A percentile compares a stretch with the other conserved stretches of the same genome.
These are phyloP conservation scores for Aspergillus melleus DNA, from an alignment of 2,329 filamentous ascomycete genomes.

Conservation along the genomic window DNA sequence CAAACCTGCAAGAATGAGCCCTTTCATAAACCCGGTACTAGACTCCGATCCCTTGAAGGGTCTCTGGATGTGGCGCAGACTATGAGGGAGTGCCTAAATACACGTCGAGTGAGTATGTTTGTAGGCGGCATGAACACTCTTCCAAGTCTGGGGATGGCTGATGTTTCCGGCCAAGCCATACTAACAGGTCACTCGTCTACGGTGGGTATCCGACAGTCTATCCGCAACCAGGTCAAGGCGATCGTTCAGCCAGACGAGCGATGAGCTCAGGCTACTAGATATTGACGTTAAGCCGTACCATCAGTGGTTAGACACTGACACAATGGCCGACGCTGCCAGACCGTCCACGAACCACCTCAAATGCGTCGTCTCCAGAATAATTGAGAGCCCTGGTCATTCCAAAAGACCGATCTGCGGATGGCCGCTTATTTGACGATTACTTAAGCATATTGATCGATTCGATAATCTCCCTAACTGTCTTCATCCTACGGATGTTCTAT, in stretches of 20 bases:
- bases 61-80: background rate
- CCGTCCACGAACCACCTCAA: background rate
- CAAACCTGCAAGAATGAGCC: background rate
- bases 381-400: background rate
- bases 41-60: background rate
- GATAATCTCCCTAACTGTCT: background rate
- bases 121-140: conserved; percentile 3
- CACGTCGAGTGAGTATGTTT: conserved; percentile 1
- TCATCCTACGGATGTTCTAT: background rate
- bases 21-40: background rate
- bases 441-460: background rate
- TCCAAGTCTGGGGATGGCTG: background rate
- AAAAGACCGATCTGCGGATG: background rate
- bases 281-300: background rate
- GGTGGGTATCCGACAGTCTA: background rate
- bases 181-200: background rate
- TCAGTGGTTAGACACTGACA: background rate
- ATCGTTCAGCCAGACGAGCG: background rate
- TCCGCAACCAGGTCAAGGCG: background rate
- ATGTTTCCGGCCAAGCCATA: background rate
- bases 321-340: background rate
- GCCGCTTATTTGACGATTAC: background rate
- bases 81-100: background rate
- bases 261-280: background rate
- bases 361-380: conserved; percentile 1